These are phyloP conservation scores for Athelia sp. DNA, from an alignment of 1,284 basidiomycete genomes.

Conservation along the genomic window DNA sequence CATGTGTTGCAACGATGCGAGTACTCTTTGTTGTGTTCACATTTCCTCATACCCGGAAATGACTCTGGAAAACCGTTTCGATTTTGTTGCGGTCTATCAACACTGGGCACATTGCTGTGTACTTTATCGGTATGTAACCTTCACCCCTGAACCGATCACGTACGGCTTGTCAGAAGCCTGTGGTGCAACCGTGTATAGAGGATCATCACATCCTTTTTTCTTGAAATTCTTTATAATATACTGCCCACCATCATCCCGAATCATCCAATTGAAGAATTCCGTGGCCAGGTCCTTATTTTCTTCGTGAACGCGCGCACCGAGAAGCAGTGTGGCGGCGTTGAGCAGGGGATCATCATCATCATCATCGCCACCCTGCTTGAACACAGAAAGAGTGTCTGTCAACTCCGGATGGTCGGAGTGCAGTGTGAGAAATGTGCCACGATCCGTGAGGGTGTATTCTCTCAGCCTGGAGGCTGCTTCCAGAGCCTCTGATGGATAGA, in stretches of 20 bases:
- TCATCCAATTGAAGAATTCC: slow-evolving; percentile 39
- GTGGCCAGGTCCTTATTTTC: slow-evolving; percentile 21
- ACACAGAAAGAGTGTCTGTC: slow-evolving; percentile 26
- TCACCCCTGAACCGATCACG: too few species aligned
- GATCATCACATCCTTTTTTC: slow-evolving; percentile 19
- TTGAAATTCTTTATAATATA: slow-evolving; percentile 32
- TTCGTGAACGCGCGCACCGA: slow-evolving; percentile 18
- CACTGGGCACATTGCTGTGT: not conserved
- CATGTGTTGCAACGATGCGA: too few species aligned
- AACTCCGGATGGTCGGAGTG: slow-evolving; percentile 26
- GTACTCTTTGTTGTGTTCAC: too few species aligned
- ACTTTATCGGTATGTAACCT: too few species aligned
- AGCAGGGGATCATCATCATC: slow-evolving; percentile 31
- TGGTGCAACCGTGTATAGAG: not conserved
- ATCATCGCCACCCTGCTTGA: slow-evolving; percentile 30
- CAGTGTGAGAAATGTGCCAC: slow-evolving; percentile 34
- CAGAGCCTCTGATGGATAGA: slow-evolving; percentile 41
- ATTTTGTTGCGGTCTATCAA: too few species aligned
- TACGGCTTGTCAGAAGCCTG: too few species aligned
- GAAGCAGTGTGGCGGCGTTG: slow-evolving; percentile 38
- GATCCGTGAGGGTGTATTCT: slow-evolving; percentile 49
- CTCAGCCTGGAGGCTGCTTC: slow-evolving; percentile 35
- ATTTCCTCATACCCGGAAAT: too few species aligned
- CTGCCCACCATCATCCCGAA: slow-evolving; percentile 32
- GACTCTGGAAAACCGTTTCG: too few species aligned